Conservation (phyloP, 75 land plant species). For the Ceratopteris richardii region DNA sequence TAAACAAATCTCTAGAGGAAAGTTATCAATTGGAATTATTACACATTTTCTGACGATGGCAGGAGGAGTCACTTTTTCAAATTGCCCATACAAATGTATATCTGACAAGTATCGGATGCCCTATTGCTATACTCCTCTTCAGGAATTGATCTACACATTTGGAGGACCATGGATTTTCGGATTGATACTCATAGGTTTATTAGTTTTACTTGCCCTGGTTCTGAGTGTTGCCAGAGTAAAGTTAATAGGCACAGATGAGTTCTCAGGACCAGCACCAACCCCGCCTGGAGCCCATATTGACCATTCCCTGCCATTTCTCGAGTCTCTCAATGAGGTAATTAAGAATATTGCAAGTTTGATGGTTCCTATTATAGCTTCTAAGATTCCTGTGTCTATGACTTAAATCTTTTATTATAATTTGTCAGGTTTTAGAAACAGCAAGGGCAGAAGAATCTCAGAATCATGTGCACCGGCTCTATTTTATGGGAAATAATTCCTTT, state of each 20-base stretch:
- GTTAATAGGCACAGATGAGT: constrained; percentile 85
- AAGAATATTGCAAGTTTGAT: not conserved
- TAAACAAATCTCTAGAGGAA: too few relatives aligned
- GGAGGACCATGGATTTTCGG: constrained; percentile 99
- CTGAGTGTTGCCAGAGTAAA: constrained; percentile 95
- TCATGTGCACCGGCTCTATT: constrained; percentile 95
- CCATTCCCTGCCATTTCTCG: constrained; percentile 93
- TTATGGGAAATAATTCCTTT: constrained; percentile 92
- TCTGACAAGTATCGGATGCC: constrained; percentile 99
- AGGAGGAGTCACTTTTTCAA: constrained; percentile 80
- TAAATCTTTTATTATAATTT: too few relatives aligned
- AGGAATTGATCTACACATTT: constrained; percentile 88
- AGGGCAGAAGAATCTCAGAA: constrained; percentile 92
- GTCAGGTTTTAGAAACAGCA: constrained; percentile 85
- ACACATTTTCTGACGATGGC: constrained; percentile 10
- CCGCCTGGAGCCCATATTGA: constrained; percentile 89
- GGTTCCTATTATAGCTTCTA: not conserved
- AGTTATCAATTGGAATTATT: too few relatives aligned
- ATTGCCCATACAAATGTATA: constrained; percentile 83
- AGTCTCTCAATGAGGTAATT: constrained; percentile 90
- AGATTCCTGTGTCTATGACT: too few relatives aligned
- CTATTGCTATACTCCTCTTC: constrained; percentile 91
- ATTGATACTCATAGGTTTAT: constrained; percentile 62
- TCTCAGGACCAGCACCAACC: constrained; percentile 80
- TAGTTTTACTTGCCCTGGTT: constrained; percentile 79